Evolutionary conservation across 352 stramenopile species (phyloP).

Genomic region (Pythium periplocum): DNA sequence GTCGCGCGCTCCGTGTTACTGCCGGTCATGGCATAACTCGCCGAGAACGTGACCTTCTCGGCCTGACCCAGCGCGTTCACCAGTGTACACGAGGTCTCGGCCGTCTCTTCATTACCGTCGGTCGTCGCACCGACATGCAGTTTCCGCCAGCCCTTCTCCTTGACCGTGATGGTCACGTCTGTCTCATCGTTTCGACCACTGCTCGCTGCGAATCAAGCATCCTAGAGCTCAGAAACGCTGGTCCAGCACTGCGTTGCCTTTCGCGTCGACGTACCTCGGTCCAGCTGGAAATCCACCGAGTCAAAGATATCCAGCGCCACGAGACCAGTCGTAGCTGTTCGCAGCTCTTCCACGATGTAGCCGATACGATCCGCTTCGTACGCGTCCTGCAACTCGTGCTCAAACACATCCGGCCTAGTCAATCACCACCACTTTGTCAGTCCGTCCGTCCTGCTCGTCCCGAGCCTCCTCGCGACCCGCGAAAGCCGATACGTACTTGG

Average conservation of each 20-base stretch:
- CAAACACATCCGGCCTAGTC: constrained; percentile 72
- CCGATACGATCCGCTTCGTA: constrained; percentile 68
- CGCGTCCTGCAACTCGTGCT: constrained; percentile 77
- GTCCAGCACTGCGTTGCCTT: no score
- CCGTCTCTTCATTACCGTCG: constrained; percentile 80
- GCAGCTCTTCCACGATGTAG: constrained; percentile 49
- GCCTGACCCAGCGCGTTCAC: constrained; percentile 80
- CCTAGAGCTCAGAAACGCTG: no score
- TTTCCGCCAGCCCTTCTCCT: constrained; percentile 84
- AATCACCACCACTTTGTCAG: constrained; percentile 3
- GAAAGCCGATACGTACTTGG: constrained; percentile 41
- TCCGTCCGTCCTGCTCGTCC: not conserved
- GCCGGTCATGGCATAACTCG: constrained; percentile 79
- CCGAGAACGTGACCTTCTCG: constrained; percentile 77
- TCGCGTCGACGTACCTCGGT: constrained; percentile 39
- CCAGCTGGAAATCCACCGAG: constrained; percentile 73
- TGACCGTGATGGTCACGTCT: constrained; percentile 84
- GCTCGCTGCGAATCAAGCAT: constrained; percentile 32
- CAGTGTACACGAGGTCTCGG: constrained; percentile 80
- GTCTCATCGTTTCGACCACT: constrained; percentile 68
- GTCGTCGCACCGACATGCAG: constrained; percentile 82
- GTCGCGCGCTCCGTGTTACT: constrained; percentile 82
- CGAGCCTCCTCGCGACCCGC: not conserved
- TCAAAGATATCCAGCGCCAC: constrained; percentile 82
- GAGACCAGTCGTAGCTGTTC: constrained; percentile 59